These are phyloP conservation scores for Sindora glabra DNA, from an alignment of 306 rosid genomes.

Conservation along the genomic window DNA sequence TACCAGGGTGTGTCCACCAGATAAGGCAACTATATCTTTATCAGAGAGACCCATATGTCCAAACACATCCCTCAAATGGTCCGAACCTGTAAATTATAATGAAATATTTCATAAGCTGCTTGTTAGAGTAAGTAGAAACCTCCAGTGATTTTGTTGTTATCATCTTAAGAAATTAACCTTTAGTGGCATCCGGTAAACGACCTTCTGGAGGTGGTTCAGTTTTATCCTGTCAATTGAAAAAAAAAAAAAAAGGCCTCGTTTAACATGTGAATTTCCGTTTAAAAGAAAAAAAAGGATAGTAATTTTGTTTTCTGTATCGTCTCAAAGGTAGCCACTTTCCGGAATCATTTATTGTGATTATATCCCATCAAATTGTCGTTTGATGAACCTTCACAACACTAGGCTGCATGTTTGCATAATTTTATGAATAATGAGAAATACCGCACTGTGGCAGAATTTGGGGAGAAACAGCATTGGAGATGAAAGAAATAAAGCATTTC, in stretches of 20 bases:
- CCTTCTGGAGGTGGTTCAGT: slow-evolving; percentile 58
- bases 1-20: slow-evolving; percentile 73
- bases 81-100: slow-evolving; percentile 32
- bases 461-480: no score
- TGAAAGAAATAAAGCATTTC: not conserved
- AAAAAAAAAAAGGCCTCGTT: no score
- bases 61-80: slow-evolving; percentile 58
- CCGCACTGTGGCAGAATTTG: no score
- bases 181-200: slow-evolving; percentile 49
- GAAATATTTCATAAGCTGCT: not conserved
- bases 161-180: slow-evolving; percentile 24
- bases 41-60: slow-evolving; percentile 59
- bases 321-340: not conserved
- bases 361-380: not conserved
- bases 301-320: no score
- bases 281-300: no score
- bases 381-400: not conserved
- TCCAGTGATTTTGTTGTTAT: not conserved
- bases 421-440: no score
- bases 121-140: not conserved
- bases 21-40: slow-evolving; percentile 54
- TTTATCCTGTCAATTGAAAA: slow-evolving; percentile 36
- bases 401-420: not conserved
- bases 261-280: no score
- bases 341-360: not conserved